Evolutionary conservation across 495 filamentous ascomycete species (phyloP).

Genomic region (Neurospora sp.): DNA sequence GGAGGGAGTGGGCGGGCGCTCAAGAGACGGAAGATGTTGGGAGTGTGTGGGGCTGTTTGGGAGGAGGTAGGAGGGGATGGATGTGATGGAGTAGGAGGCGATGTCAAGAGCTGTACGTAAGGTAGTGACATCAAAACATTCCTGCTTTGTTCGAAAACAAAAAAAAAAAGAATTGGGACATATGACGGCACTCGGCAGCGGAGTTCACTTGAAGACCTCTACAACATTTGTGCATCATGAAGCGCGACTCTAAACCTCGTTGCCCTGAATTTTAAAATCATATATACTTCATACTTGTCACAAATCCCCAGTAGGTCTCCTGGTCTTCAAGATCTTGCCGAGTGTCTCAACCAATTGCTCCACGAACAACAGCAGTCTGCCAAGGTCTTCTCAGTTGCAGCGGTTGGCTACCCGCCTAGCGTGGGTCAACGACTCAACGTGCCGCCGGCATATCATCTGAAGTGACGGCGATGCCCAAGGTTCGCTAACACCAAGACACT

Average conservation of each 20-base stretch:
- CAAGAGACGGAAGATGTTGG: neutral
- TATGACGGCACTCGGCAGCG: too few relatives aligned
- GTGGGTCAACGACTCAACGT: neutral
- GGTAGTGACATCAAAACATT: too few relatives aligned
- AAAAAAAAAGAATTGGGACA: too few relatives aligned
- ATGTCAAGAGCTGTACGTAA: too few relatives aligned
- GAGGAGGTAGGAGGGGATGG: neutral
- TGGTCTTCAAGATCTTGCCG: neutral
- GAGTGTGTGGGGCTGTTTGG: neutral
- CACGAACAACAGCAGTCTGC: neutral
- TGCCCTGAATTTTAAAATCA: neutral
- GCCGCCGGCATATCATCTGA: neutral
- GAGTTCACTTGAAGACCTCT: too few relatives aligned
- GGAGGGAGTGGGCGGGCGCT: neutral
- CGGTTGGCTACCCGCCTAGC: neutral
- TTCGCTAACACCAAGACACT: neutral
- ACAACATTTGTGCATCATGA: neutral
- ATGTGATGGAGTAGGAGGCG: neutral
- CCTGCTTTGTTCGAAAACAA: too few relatives aligned
- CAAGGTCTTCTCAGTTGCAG: neutral
- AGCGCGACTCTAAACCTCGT: neutral
- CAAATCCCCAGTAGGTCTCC: neutral
- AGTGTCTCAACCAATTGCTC: neutral
- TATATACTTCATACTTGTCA: neutral
- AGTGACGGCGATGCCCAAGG: neutral